phyloP scores from a whole-genome alignment of 1,284 basidiomycete species.

The Tremellales sp. region DNA sequence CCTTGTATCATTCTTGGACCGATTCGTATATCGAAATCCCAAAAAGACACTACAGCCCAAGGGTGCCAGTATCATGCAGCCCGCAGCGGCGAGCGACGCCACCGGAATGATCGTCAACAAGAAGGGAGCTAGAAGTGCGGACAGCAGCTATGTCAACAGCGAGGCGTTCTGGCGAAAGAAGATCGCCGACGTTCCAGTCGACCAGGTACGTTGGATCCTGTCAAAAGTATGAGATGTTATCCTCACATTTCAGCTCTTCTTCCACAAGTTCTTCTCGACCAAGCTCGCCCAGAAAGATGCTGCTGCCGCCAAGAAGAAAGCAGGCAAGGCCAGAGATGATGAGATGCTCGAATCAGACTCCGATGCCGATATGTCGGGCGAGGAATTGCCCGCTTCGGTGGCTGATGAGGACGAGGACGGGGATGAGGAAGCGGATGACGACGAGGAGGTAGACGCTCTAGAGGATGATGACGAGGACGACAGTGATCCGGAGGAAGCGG shows the following conservation, averaged over 20 bases:
- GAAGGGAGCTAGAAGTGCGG: slow-evolving; percentile 57
- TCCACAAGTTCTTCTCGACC: slow-evolving; percentile 54
- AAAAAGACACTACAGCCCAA: slow-evolving; percentile 70
- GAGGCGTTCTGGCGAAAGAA: slow-evolving; percentile 71
- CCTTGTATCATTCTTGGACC: slow-evolving; percentile 84
- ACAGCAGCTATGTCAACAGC: slow-evolving; percentile 63
- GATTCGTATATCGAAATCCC: slow-evolving; percentile 90
- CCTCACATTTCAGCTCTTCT: slow-evolving; percentile 54
- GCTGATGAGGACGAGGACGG: slow-evolving; percentile 42
- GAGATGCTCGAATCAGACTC: slow-evolving; percentile 22
- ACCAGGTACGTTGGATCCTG: slow-evolving; percentile 60
- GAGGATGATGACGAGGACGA: slow-evolving; percentile 43
- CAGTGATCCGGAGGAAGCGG: slow-evolving; percentile 58
- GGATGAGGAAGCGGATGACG: slow-evolving; percentile 37
- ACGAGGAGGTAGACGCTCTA: slow-evolving; percentile 45
- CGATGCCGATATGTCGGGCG: slow-evolving; percentile 22
- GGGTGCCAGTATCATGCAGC: slow-evolving; percentile 91
- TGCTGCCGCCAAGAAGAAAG: slow-evolving; percentile 49
- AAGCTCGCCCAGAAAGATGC: slow-evolving; percentile 55
- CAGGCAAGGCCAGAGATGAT: slow-evolving; percentile 43
- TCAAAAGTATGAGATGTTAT: background rate
- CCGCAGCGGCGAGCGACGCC: slow-evolving; percentile 62
- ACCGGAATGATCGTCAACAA: slow-evolving; percentile 65
- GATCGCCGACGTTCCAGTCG: slow-evolving; percentile 73
- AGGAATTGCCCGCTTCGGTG: slow-evolving; percentile 8